A percentile compares a stretch with the other conserved stretches of the same genome.
phyloP scores from a whole-genome alignment of 139 green algal genomes.

The Tetraselmis striata region DNA sequence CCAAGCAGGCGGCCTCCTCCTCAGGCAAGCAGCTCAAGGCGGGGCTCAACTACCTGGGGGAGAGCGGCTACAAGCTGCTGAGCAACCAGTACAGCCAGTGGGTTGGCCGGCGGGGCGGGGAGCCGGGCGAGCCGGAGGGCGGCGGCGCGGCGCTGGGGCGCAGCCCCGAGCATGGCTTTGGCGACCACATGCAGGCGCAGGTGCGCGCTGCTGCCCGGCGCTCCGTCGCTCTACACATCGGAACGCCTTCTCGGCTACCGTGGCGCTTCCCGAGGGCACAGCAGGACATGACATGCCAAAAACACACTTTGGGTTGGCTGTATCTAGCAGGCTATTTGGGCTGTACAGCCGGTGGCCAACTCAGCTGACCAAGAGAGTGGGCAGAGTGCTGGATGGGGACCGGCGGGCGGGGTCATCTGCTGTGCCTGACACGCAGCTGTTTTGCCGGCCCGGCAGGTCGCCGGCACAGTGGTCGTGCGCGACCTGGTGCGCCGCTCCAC shows the following conservation, averaged over 20 bases:
- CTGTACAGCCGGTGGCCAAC: no score
- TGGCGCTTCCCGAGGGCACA: no score
- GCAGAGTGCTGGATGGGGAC: no score
- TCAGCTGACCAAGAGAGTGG: no score
- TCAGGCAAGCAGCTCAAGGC: constrained; percentile 23
- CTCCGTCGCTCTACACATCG: neutral
- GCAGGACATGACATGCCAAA: no score
- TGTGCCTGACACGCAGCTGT: no score
- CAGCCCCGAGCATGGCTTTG: neutral
- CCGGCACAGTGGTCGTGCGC: constrained; percentile 45
- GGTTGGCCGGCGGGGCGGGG: neutral
- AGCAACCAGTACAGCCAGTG: constrained; percentile 12
- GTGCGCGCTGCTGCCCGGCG: neutral
- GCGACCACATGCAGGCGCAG: constrained; percentile 15
- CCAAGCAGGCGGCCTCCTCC: neutral
- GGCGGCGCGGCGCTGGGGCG: neutral
- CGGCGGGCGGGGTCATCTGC: no score
- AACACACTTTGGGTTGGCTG: no score
- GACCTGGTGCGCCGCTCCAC: constrained; percentile 36
- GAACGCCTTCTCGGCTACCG: neutral
- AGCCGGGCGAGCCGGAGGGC: neutral
- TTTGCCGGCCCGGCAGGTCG: no score
- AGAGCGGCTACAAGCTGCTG: constrained; percentile 14
- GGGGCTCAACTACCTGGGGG: constrained; percentile 8
- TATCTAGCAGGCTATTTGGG: no score